Conservation (phyloP, 352 stramenopile genomes). For the Globisporangium polare region DNA sequence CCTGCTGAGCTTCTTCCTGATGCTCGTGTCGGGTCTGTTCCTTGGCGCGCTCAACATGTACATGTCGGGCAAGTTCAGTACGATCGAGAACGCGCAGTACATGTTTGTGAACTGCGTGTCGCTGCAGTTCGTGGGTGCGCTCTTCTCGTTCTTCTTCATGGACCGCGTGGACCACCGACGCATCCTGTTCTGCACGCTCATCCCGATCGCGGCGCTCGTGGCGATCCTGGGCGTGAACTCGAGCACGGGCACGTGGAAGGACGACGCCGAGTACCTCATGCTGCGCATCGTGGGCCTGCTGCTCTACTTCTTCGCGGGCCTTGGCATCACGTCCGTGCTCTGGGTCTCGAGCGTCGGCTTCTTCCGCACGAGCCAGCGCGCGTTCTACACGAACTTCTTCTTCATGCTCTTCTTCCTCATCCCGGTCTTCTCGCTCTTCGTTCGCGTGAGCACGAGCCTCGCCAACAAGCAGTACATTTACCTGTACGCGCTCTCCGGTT, state of each 20-base stretch:
- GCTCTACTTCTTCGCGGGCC: constrained; percentile 74
- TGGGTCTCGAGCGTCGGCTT: constrained; percentile 73
- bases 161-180: constrained; percentile 72
- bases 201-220: constrained; percentile 45
- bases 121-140: constrained; percentile 62
- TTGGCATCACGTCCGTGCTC: constrained; percentile 67
- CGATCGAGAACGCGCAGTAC: constrained; percentile 59
- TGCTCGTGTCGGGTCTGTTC: constrained; percentile 67
- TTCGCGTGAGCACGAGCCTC: constrained; percentile 32
- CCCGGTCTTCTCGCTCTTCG: constrained; percentile 39
- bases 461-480: constrained; percentile 47
- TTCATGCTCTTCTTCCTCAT: constrained; percentile 78
- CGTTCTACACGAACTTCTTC: constrained; percentile 57
- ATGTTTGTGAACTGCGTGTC: constrained; percentile 78
- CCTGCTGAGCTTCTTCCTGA: constrained; percentile 54
- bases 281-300: constrained; percentile 66
- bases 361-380: constrained; percentile 61
- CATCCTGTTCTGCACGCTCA: constrained; percentile 66
- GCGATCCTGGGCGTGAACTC: constrained; percentile 57
- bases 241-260: constrained; percentile 42
- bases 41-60: constrained; percentile 73
- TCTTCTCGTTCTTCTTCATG: constrained; percentile 87
- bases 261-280: constrained; percentile 57
- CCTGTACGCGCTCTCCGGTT: constrained; percentile 47
- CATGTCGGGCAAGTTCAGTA: constrained; percentile 52